A percentile compares a stretch with the other conserved stretches of the same genome.
phyloP scores from a whole-genome alignment of 345 rosid genomes.

The Populus nigra region DNA sequence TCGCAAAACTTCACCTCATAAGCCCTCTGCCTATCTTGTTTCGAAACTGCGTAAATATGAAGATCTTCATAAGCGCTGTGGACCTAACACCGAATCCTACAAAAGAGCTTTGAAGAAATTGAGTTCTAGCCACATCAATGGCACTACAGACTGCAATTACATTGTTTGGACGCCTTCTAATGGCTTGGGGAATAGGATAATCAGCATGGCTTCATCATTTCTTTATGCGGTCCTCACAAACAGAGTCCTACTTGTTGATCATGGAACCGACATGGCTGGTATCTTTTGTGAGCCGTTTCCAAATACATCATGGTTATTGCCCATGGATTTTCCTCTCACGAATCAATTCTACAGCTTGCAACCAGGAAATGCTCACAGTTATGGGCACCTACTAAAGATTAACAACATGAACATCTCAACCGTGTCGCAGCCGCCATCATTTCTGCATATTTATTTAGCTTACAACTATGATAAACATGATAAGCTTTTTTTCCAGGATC shows the following conservation, averaged over 20 bases:
- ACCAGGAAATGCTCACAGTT: neutral
- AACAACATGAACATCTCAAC: neutral
- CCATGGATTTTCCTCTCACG: conserved; percentile 2
- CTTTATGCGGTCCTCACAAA: conserved; percentile 27
- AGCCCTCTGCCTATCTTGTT: conserved; percentile 17
- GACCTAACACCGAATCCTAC: conserved; percentile 12
- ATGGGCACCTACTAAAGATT: neutral
- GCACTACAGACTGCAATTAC: conserved; percentile 14
- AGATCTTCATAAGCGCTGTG: conserved; percentile 18
- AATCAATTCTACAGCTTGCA: neutral
- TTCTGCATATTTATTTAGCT: conserved; percentile 1
- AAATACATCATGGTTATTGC: conserved; percentile 13
- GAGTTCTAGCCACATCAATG: neutral
- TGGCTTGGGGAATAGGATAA: conserved; percentile 28
- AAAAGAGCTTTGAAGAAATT: neutral
- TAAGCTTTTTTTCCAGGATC: conserved; percentile 15
- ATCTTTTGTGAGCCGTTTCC: conserved; percentile 27
- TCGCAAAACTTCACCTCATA: conserved; percentile 1
- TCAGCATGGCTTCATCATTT: conserved; percentile 19
- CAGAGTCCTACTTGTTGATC: conserved; percentile 10
- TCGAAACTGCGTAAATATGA: conserved; percentile 21
- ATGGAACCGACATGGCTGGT: conserved; percentile 7
- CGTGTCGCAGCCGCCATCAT: neutral
- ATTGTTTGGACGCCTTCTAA: conserved; percentile 8
- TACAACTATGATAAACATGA: neutral